Evolutionary conservation across 768 basidiomycete species (phyloP).

Genomic region (Mycena indigotica): DNA sequence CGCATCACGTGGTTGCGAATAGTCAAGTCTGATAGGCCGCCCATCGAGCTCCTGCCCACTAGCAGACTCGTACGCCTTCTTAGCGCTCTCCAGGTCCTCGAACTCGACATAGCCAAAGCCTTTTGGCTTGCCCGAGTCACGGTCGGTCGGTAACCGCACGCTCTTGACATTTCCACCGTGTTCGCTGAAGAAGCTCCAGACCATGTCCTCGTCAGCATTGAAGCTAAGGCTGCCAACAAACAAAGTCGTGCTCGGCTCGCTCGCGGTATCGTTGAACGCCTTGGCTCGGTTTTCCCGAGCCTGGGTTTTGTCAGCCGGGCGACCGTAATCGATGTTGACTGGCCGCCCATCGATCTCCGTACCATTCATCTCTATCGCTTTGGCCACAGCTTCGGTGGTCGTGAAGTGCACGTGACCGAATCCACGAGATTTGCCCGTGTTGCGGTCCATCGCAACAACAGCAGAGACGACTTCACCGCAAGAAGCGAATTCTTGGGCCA

Average conservation of each 20-base stretch:
- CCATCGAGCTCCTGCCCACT: conserved; percentile 81
- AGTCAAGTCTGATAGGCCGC: conserved; percentile 80
- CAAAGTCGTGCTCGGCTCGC: conserved; percentile 71
- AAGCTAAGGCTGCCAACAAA: conserved; percentile 94
- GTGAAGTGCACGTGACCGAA: conserved; percentile 85
- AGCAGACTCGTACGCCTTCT: conserved; percentile 73
- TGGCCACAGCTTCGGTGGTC: conserved; percentile 70
- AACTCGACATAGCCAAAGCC: conserved; percentile 99
- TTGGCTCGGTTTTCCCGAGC: conserved; percentile 70
- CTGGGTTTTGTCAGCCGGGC: conserved; percentile 60
- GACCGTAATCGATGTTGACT: conserved; percentile 78
- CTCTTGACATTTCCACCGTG: conserved; percentile 76
- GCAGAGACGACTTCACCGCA: conserved; percentile 91
- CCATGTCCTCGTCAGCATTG: conserved; percentile 72
- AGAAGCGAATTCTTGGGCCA: conserved; percentile 84
- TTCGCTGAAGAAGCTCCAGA: conserved; percentile 91
- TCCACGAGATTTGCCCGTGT: conserved; percentile 79
- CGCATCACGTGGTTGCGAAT: conserved; percentile 76
- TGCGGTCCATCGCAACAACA: conserved; percentile 83
- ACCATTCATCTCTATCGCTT: conserved; percentile 79
- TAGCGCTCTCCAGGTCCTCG: conserved; percentile 74
- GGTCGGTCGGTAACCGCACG: conserved; percentile 90
- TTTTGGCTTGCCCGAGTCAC: conserved; percentile 87
- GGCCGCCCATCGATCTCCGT: conserved; percentile 91
- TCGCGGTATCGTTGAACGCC: conserved; percentile 69